Evolutionary conservation across 345 rosid species (phyloP).

Genomic region (Gynandropsis gynandra): DNA sequence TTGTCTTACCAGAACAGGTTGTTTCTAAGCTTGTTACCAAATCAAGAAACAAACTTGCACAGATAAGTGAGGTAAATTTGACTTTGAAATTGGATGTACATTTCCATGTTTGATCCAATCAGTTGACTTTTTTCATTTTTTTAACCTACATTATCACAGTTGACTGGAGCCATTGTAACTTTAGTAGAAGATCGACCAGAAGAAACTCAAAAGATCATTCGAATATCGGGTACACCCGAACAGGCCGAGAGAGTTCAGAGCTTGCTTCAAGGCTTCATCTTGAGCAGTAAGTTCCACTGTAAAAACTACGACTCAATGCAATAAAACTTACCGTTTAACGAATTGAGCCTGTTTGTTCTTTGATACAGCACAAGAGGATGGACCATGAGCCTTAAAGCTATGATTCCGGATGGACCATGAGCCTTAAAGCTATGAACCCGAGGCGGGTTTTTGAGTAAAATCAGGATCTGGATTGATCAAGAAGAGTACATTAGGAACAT

Average conservation of each 20-base stretch:
- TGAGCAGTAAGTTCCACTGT: constrained; percentile 69
- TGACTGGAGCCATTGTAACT: constrained; percentile 86
- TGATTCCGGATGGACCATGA: constrained; percentile 11
- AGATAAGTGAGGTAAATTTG: constrained; percentile 77
- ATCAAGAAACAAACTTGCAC: constrained; percentile 84
- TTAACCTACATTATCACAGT: constrained; percentile 34
- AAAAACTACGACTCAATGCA: no score
- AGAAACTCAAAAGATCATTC: constrained; percentile 58
- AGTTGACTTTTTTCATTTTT: not conserved
- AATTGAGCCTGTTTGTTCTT: constrained; percentile 13
- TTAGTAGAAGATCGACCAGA: constrained; percentile 72
- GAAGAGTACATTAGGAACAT: no score
- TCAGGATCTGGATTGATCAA: no score
- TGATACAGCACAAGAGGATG: constrained; percentile 71
- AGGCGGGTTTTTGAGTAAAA: constrained; percentile 17
- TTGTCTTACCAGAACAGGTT: constrained; percentile 76
- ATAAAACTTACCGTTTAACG: no score
- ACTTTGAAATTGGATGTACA: constrained; percentile 6
- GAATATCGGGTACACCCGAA: constrained; percentile 91
- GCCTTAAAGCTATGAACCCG: constrained; percentile 11
- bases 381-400: constrained; percentile 34
- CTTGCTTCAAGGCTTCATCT: constrained; percentile 91
- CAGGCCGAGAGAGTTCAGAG: constrained; percentile 97
- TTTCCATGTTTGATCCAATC: not conserved
- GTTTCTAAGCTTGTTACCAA: constrained; percentile 80